These are phyloP conservation scores for Adansonia grandidieri DNA, from an alignment of 441 rosid species.

Conservation along the genomic window DNA sequence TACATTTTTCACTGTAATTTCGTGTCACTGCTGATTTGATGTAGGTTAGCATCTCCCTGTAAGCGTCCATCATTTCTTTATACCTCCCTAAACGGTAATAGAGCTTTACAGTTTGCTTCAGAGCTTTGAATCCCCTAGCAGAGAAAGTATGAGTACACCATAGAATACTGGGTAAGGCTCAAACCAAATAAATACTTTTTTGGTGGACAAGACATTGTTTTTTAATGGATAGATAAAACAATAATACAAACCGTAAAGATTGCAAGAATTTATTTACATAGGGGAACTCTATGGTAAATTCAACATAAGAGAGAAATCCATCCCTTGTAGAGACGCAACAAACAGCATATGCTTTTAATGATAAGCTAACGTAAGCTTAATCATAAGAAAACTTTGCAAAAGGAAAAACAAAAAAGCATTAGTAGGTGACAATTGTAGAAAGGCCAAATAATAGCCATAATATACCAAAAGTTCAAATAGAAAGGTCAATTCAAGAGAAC, in stretches of 20 bases:
- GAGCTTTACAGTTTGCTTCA: constrained; percentile 96
- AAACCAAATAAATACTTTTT: neutral
- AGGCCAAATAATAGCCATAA: neutral
- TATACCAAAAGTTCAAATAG: neutral
- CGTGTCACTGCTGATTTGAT: constrained; percentile 98
- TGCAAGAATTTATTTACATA: neutral
- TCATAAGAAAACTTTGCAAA: neutral
- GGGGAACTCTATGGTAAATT: neutral
- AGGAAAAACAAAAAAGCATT: neutral
- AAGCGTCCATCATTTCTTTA: constrained; percentile 95
- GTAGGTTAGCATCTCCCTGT: constrained; percentile 92
- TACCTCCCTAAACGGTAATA: constrained; percentile 88
- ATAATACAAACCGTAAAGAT: neutral
- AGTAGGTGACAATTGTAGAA: neutral
- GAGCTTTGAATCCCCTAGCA: constrained; percentile 96
- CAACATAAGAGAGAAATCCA: neutral
- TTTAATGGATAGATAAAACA: neutral
- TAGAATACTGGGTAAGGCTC: neutral
- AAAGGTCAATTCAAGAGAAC: constrained; percentile 17
- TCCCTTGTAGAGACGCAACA: neutral
- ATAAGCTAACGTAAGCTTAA: neutral
- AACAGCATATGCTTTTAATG: neutral
- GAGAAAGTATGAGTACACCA: neutral
- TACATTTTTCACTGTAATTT: constrained; percentile 97
- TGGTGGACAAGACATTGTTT: neutral